phyloP scores from a whole-genome alignment of 352 stramenopile genomes.

The Phytophthora pinifolia region DNA sequence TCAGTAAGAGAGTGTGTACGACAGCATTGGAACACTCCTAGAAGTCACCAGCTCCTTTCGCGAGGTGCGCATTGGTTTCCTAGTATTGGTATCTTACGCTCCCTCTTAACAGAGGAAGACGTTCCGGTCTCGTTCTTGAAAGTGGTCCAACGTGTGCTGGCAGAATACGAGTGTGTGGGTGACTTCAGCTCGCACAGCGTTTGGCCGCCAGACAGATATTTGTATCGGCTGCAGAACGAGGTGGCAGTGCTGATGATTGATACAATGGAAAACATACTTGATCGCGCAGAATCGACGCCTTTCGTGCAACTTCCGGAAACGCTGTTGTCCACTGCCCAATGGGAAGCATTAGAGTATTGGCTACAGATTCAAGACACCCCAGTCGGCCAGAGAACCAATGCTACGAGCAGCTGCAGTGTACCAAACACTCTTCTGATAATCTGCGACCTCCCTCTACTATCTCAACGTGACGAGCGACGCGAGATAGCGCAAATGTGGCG shows the following conservation, averaged over 20 bases:
- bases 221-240: constrained; percentile 25
- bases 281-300: constrained; percentile 4
- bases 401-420: background rate
- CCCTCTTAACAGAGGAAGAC: constrained; percentile 33
- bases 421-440: constrained; percentile 44
- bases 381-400: background rate
- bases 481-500: constrained; percentile 23
- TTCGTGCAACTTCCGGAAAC: constrained; percentile 36
- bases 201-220: constrained; percentile 23
- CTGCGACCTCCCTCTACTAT: constrained; percentile 50
- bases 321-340: constrained; percentile 34
- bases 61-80: constrained; percentile 47
- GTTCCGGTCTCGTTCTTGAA: constrained; percentile 35
- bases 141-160: constrained; percentile 27
- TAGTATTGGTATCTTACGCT: constrained; percentile 37
- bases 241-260: constrained; percentile 43
- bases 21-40: constrained; percentile 41
- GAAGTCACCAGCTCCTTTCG: constrained; percentile 34
- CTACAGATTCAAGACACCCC: constrained; percentile 3
- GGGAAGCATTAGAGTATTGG: constrained; percentile 35
- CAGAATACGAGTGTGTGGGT: constrained; percentile 49
- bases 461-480: constrained; percentile 3
- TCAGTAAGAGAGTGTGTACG: constrained; percentile 41
- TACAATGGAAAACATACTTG: constrained; percentile 37
- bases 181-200: constrained; percentile 2